Evolutionary conservation across 371 early-diverging fungal species (phyloP).

Genomic region (Gilbertella persicaria): DNA sequence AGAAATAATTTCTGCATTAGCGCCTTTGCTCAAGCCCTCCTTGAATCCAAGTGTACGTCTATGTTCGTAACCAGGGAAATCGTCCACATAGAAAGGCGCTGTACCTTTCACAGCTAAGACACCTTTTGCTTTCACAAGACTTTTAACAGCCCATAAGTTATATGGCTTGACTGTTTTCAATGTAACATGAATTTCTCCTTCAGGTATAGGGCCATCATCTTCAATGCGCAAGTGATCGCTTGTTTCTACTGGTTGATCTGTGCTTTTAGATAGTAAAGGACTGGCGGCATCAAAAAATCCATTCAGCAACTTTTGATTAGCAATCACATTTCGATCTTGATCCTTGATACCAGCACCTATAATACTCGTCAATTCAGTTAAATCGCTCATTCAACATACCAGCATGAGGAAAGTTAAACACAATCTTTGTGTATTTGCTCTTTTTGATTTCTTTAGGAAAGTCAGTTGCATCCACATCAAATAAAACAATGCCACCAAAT

Average conservation of each 20-base stretch:
- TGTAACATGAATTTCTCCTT: constrained; percentile 81
- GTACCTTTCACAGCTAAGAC: constrained; percentile 57
- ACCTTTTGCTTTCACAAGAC: constrained; percentile 71
- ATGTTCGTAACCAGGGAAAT: constrained; percentile 91
- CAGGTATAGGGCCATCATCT: constrained; percentile 13
- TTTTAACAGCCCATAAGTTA: constrained; percentile 81
- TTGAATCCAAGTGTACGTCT: constrained; percentile 92
- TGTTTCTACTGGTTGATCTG: constrained; percentile 20
- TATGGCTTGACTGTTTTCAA: constrained; percentile 89
- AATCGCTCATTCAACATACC: constrained; percentile 45
- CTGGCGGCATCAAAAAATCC: constrained; percentile 71
- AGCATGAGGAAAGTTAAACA: constrained; percentile 96
- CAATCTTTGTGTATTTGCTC: constrained; percentile 72
- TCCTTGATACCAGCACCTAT: constrained; percentile 90
- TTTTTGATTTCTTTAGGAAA: constrained; percentile 61
- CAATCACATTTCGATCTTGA: constrained; percentile 81
- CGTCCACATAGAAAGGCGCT: constrained; percentile 64
- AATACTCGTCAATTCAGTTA: not conserved
- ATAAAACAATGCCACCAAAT: constrained; percentile 71
- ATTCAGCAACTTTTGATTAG: constrained; percentile 79
- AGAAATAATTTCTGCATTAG: constrained; percentile 79
- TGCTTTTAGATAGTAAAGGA: constrained; percentile 45
- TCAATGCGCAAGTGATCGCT: constrained; percentile 1
- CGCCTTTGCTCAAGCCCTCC: constrained; percentile 72
- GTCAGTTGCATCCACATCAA: constrained; percentile 81